A percentile compares a stretch with the other conserved stretches of the same genome.
Evolutionary conservation across 768 basidiomycete species (phyloP).

Genomic region (Suillus plorans): DNA sequence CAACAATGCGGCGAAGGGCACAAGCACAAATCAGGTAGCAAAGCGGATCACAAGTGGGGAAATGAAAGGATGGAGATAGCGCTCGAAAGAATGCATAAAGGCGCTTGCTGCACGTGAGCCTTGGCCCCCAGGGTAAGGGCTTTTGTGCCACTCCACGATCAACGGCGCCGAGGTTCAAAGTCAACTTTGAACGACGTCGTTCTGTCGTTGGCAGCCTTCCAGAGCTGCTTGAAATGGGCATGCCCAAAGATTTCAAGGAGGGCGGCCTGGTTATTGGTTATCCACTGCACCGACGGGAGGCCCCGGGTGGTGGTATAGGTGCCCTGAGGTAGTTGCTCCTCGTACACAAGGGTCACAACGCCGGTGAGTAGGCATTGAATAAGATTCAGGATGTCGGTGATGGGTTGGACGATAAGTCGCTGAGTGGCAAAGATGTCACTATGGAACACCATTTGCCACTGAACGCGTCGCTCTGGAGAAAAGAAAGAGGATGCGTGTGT

Average conservation of each 20-base stretch:
- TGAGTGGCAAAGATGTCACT: conserved; percentile 72
- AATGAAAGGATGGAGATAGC: conserved; percentile 12
- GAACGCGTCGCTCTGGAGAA: conserved; percentile 77
- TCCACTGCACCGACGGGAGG: conserved; percentile 76
- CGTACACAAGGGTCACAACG: conserved; percentile 68
- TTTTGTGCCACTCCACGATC: conserved; percentile 17
- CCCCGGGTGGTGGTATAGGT: conserved; percentile 75
- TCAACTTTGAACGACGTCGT: conserved; percentile 75
- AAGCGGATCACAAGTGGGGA: conserved; percentile 28
- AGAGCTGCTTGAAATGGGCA: conserved; percentile 68
- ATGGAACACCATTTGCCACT: conserved; percentile 91
- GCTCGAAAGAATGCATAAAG: conserved; percentile 11
- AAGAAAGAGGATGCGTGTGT: conserved; percentile 83
- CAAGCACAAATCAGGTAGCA: conserved; percentile 15
- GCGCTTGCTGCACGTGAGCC: conserved; percentile 18
- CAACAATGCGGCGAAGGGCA: conserved; percentile 33
- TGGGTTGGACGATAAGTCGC: conserved; percentile 64
- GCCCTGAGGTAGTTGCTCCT: conserved; percentile 71
- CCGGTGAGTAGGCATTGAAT: conserved; percentile 75
- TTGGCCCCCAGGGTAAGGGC: conserved; percentile 17
- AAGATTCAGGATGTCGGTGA: conserved; percentile 68
- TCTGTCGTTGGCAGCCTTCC: conserved; percentile 70
- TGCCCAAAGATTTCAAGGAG: conserved; percentile 75
- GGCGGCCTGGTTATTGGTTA: conserved; percentile 63
- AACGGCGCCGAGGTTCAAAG: conserved; percentile 45